A percentile compares a stretch with the other conserved stretches of the same genome.
These are phyloP conservation scores for Clonostachys rosea DNA, from an alignment of 2,329 filamentous ascomycete genomes.

Conservation along the genomic window DNA sequence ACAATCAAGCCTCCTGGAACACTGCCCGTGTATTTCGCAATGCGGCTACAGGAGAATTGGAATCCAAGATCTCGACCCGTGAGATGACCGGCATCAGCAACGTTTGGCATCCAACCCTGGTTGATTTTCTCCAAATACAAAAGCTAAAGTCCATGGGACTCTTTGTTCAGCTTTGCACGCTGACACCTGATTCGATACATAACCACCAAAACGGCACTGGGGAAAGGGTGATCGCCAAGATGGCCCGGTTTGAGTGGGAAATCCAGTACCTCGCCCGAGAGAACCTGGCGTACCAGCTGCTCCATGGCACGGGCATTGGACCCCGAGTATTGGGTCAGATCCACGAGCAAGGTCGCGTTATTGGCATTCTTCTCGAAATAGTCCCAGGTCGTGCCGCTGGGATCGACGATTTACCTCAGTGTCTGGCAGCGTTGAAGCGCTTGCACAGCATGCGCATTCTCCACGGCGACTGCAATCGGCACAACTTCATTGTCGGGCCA, in stretches of 20 bases:
- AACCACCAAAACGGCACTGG: too few species aligned
- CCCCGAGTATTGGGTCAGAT: constrained; percentile 26
- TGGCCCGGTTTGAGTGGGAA: constrained; percentile 22
- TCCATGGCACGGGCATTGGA: constrained; percentile 15
- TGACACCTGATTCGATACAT: not conserved
- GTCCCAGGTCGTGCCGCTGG: constrained; percentile 19
- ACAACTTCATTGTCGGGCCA: constrained; percentile 22
- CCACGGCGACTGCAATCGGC: constrained; percentile 28
- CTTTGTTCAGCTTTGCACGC: not conserved
- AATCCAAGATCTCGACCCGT: constrained; percentile 2
- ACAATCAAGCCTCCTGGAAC: constrained; percentile 13
- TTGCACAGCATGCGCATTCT: constrained; percentile 19
- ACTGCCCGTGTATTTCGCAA: constrained; percentile 13
- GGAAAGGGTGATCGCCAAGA: constrained; percentile 17
- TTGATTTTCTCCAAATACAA: constrained; percentile 16
- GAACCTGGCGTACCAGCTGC: constrained; percentile 15
- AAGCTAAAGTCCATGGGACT: constrained; percentile 13
- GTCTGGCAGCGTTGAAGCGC: constrained; percentile 15
- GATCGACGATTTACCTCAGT: constrained; percentile 15
- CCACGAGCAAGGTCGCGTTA: constrained; percentile 22
- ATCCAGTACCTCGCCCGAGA: constrained; percentile 19
- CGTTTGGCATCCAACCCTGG: constrained; percentile 14
- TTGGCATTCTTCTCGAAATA: constrained; percentile 27
- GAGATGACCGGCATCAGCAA: constrained; percentile 13
- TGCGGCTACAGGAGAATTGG: constrained; percentile 12